Percentiles rank a stretch among this genome's conserved stretches.
Evolutionary conservation across 2,329 filamentous ascomycete genomes (phyloP).

Genomic region (Penicillium sp.): DNA sequence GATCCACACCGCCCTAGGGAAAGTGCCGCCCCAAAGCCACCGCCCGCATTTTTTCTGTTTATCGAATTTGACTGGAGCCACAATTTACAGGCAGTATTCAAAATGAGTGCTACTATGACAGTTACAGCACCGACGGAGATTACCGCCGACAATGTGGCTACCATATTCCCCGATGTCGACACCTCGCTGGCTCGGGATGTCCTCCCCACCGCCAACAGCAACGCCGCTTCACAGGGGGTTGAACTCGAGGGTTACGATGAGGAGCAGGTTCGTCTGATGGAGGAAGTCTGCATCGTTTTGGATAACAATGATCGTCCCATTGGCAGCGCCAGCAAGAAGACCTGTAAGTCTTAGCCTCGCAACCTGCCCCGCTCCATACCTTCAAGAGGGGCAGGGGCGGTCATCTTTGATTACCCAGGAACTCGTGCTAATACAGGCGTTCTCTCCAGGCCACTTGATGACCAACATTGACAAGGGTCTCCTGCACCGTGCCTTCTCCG

Average conservation of each 20-base stretch:
- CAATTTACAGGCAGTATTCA: conserved; percentile 3
- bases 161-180: conserved; percentile 79
- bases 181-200: conserved; percentile 53
- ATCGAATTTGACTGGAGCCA: background rate
- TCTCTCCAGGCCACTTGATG: conserved; percentile 82
- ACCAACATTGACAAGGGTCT: conserved; percentile 96
- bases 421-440: conserved; percentile 10
- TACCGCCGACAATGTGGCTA: conserved; percentile 79
- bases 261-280: conserved; percentile 97
- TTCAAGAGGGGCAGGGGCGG: conserved; percentile 10
- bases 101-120: conserved; percentile 47
- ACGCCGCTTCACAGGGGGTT: conserved; percentile 50
- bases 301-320: conserved; percentile 90
- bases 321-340: conserved; percentile 95
- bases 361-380: background rate
- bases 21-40: conserved; percentile 1
- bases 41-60: conserved; percentile 4
- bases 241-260: conserved; percentile 90
- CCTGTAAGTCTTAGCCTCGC: conserved; percentile 60
- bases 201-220: conserved; percentile 40
- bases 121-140: conserved; percentile 57
- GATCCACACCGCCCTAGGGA: conserved; percentile 14
- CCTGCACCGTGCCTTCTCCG: conserved; percentile 93
- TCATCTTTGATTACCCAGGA: background rate
- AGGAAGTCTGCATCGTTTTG: conserved; percentile 95